These are phyloP conservation scores for Herpomyces periplanetae DNA, from an alignment of 2,329 filamentous ascomycete species.

Conservation along the genomic window DNA sequence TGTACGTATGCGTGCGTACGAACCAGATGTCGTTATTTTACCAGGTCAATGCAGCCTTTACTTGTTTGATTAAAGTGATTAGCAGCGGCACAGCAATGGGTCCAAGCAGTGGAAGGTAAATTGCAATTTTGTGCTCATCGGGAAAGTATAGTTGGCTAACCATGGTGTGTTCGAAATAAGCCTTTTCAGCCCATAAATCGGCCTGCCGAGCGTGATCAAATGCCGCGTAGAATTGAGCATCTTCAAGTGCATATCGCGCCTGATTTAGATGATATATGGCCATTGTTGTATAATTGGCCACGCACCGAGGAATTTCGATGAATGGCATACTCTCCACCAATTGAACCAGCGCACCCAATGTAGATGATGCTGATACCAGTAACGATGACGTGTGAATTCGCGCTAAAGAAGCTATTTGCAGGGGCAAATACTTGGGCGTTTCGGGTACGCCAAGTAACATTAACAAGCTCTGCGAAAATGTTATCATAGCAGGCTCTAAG, in stretches of 20 bases:
- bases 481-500: constrained; percentile 42
- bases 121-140: constrained; percentile 87
- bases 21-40: no score
- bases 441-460: constrained; percentile 52
- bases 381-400: constrained; percentile 57
- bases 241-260: constrained; percentile 27
- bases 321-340: constrained; percentile 46
- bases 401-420: constrained; percentile 44
- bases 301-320: constrained; percentile 57
- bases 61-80: constrained; percentile 43
- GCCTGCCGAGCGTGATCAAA: constrained; percentile 45
- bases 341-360: constrained; percentile 60
- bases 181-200: constrained; percentile 54
- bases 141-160: constrained; percentile 94
- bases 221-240: constrained; percentile 17
- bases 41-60: constrained; percentile 16
- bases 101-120: constrained; percentile 64
- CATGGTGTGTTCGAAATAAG: constrained; percentile 97
- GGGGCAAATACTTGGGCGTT: constrained; percentile 23
- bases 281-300: constrained; percentile 45
- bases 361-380: constrained; percentile 57
- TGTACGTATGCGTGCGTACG: no score
- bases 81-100: constrained; percentile 62
- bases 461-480: constrained; percentile 60
- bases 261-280: constrained; percentile 36